phyloP scores from a whole-genome alignment of 202 grass and related monocot species.

The Setaria viridis region DNA sequence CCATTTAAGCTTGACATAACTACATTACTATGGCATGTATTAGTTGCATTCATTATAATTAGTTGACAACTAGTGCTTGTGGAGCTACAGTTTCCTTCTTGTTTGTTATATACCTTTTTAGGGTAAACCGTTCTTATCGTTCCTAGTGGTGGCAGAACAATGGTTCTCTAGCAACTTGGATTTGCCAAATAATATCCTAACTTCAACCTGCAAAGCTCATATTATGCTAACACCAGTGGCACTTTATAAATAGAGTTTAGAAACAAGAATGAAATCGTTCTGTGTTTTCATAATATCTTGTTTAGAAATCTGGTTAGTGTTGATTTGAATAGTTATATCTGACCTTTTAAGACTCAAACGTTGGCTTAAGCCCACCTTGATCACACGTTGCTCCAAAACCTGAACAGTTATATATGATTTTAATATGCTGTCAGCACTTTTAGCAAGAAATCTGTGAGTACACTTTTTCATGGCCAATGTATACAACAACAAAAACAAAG shows the following conservation, averaged over 20 bases:
- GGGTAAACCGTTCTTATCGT: not conserved
- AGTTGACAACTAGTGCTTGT: not conserved
- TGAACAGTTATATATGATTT: not conserved
- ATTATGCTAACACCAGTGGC: not conserved
- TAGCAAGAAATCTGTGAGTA: not conserved
- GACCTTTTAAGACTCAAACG: not conserved
- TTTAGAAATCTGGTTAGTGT: not conserved
- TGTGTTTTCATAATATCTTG: not conserved
- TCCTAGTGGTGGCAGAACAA: slow-evolving; percentile 4
- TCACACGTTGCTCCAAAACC: not conserved
- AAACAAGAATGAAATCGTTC: not conserved
- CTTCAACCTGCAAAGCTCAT: slow-evolving; percentile 1
- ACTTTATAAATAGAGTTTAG: not conserved
- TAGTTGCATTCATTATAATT: slow-evolving; percentile 10
- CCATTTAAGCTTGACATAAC: not conserved
- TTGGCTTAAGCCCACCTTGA: not conserved
- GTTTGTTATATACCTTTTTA: too few relatives aligned
- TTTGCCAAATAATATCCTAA: not conserved
- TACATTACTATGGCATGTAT: not conserved
- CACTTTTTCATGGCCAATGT: not conserved
- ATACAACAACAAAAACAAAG: not conserved
- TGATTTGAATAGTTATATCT: not conserved
- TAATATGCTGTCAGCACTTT: not conserved
- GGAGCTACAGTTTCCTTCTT: not conserved
- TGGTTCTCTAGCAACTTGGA: not conserved